A percentile compares a stretch with the other conserved stretches of the same genome.
Conservation (phyloP, 116 monocot genomes). For the Papilionanthe hybrid region DNA sequence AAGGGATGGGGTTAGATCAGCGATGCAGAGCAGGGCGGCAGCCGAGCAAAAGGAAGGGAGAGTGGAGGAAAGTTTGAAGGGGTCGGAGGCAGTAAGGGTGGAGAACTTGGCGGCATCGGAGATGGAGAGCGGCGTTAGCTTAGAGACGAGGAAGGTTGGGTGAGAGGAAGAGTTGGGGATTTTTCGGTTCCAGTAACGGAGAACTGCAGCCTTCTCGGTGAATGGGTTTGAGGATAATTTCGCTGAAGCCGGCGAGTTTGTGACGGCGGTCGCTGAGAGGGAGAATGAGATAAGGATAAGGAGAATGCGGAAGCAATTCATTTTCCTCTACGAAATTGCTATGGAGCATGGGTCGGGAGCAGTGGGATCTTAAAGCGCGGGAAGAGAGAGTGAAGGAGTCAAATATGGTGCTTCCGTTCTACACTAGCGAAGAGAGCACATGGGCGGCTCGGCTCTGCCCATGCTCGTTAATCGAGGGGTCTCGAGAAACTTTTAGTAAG, state of each 20-base stretch:
- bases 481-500: no score
- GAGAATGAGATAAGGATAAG: background rate
- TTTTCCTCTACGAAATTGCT: no score
- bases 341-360: background rate
- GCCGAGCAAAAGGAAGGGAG: conserved; percentile 12
- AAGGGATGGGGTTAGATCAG: conserved; percentile 2
- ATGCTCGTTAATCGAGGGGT: no score
- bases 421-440: no score
- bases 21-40: conserved; percentile 16
- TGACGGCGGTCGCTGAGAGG: background rate
- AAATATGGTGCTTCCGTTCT: no score
- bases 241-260: background rate
- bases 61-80: background rate
- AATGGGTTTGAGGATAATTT: conserved; percentile 14
- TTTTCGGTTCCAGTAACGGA: conserved; percentile 18
- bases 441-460: no score
- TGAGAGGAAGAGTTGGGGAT: conserved; percentile 4
- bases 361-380: no score
- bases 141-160: conserved; percentile 22
- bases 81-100: background rate
- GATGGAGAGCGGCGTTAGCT: conserved; percentile 24
- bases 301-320: no score
- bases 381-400: no score
- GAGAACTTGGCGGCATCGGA: conserved; percentile 18
- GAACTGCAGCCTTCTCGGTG: conserved; percentile 13